phyloP scores from a whole-genome alignment of 192 early-diverging fungal species.

The Funneliformis geosporum region DNA sequence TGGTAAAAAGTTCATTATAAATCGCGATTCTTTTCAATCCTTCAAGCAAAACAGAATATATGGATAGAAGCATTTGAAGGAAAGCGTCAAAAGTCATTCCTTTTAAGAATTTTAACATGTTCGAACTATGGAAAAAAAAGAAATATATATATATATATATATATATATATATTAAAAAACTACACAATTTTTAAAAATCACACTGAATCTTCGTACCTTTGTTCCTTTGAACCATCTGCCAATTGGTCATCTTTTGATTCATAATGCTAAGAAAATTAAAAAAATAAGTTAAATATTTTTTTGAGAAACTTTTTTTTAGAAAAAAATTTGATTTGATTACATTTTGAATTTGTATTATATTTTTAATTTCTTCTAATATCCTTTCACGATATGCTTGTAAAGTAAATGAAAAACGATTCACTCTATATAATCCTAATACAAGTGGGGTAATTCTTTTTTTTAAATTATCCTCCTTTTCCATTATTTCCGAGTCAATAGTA shows the following conservation, averaged over 20 bases:
- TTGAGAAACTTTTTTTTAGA: not conserved
- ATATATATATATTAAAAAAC: slow-evolving; percentile 4
- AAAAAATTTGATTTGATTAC: slow-evolving; percentile 35
- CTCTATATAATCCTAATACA: slow-evolving; percentile 75
- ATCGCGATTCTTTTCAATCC: slow-evolving; percentile 70
- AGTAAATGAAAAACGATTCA: slow-evolving; percentile 64
- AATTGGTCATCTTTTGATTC: slow-evolving; percentile 2
- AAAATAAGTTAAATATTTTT: not conserved
- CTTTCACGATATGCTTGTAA: slow-evolving; percentile 78
- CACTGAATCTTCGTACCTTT: not conserved
- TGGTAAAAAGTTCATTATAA: slow-evolving; percentile 70
- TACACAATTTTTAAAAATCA: not conserved
- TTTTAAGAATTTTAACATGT: slow-evolving; percentile 68
- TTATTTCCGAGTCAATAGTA: slow-evolving; percentile 33
- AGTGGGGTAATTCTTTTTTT: slow-evolving; percentile 67
- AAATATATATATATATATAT: too few relatives aligned
- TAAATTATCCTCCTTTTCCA: slow-evolving; percentile 44
- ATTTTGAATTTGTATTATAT: slow-evolving; percentile 77
- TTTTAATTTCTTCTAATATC: slow-evolving; percentile 75
- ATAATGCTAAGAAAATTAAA: slow-evolving; percentile 23
- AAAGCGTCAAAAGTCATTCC: slow-evolving; percentile 86
- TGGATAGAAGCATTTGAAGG: slow-evolving; percentile 70
- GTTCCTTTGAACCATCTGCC: not conserved
- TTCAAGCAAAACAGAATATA: slow-evolving; percentile 75
- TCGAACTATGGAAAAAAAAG: slow-evolving; percentile 42